Percentiles rank a stretch among this genome's conserved stretches.
Evolutionary conservation across 2,329 filamentous ascomycete genomes (phyloP).

Genomic region (Hymenotorrendiella dingleyae): DNA sequence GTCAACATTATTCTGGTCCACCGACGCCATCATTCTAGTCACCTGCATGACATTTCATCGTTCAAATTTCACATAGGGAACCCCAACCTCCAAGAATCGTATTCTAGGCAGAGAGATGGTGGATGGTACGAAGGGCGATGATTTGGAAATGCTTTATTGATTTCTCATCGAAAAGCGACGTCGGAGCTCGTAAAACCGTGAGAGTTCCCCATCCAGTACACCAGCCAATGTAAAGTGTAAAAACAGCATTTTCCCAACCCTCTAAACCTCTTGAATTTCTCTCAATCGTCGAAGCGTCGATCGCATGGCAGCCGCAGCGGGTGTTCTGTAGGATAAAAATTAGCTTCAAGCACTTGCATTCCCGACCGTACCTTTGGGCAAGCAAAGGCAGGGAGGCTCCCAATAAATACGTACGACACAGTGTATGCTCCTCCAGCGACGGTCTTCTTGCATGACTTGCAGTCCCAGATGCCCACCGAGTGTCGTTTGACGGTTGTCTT

Average conservation of each 20-base stretch:
- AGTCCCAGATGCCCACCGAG: conserved; percentile 94
- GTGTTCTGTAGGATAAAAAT: conserved; percentile 76
- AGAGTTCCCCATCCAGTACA: conserved; percentile 29
- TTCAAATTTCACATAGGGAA: background rate
- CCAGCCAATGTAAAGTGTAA: conserved; percentile 30
- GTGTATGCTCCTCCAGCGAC: conserved; percentile 91
- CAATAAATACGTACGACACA: conserved; percentile 72
- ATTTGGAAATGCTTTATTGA: conserved; percentile 28
- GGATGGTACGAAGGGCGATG: conserved; percentile 10
- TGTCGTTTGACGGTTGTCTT: conserved; percentile 91
- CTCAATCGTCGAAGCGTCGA: conserved; percentile 95
- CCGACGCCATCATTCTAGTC: no score
- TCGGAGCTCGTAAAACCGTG: conserved; percentile 27
- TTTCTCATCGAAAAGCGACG: conserved; percentile 28
- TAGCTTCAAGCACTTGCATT: no score
- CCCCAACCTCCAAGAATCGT: background rate
- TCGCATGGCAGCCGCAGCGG: conserved; percentile 87
- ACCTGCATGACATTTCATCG: no score
- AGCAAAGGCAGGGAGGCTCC: background rate
- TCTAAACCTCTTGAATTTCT: conserved; percentile 93
- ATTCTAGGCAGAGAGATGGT: no score
- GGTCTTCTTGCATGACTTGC: conserved; percentile 91
- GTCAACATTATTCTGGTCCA: no score
- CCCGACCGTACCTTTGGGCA: no score
- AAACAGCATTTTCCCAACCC: conserved; percentile 27